Conservation (phyloP, 179 eudicot species). For the Camellia oleifera region DNA sequence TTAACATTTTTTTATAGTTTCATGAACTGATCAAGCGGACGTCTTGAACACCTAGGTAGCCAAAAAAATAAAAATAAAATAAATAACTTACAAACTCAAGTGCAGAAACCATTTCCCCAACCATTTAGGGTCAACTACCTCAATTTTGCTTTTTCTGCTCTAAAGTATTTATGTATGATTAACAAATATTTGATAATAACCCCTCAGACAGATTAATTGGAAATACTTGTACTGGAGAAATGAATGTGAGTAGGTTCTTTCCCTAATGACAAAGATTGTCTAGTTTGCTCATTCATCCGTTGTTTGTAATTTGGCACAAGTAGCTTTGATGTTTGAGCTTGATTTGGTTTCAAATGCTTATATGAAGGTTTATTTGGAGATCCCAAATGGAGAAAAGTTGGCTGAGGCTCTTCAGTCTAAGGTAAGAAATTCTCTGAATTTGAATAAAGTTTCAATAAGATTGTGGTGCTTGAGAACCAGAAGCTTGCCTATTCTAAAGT, state of each 20-base stretch:
- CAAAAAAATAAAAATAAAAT: neutral
- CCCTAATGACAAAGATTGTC: neutral
- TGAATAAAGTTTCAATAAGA: neutral
- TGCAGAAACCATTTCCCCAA: neutral
- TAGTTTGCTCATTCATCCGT: neutral
- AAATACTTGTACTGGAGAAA: neutral
- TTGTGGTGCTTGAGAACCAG: constrained; percentile 7
- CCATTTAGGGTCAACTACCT: neutral
- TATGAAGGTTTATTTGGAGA: constrained; percentile 88
- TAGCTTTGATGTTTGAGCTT: constrained; percentile 14
- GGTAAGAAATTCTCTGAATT: constrained; percentile 35
- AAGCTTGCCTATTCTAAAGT: constrained; percentile 8
- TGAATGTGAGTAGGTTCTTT: neutral
- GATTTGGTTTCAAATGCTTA: constrained; percentile 16
- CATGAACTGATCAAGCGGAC: too few species aligned
- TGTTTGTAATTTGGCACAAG: neutral
- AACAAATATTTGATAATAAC: neutral
- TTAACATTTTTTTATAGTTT: too few species aligned
- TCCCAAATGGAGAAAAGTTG: constrained; percentile 67
- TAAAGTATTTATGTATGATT: neutral
- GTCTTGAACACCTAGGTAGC: neutral
- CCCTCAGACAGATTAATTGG: neutral
- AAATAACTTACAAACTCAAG: too few species aligned
- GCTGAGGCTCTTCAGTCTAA: constrained; percentile 76
- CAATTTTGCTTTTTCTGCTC: neutral